Conservation (phyloP, 2,329 filamentous ascomycete species). For the Monilinia fructigena region DNA sequence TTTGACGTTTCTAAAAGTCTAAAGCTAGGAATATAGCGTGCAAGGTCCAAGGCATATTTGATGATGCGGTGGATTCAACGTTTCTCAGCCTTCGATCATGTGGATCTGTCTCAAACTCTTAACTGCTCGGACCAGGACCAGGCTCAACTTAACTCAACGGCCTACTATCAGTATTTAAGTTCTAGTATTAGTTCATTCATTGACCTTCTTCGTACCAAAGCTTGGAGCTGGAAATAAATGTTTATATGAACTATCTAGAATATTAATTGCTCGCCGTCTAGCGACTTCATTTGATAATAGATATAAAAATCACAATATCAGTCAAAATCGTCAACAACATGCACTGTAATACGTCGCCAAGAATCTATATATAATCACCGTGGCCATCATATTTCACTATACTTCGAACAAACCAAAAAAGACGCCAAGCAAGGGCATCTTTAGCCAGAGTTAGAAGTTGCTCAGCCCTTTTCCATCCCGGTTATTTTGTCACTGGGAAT, state of each 20-base stretch:
- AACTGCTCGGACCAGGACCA: conserved; percentile 7
- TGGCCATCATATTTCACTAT: background rate
- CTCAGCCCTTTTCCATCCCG: conserved; percentile 20
- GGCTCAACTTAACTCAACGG: conserved; percentile 1
- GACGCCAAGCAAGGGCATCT: background rate
- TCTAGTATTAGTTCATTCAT: background rate
- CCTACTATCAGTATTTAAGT: background rate
- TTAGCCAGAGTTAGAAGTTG: conserved; percentile 3
- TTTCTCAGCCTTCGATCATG: conserved; percentile 16
- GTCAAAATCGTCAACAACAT: conserved; percentile 1
- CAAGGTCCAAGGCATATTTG: conserved; percentile 5
- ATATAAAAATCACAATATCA: background rate
- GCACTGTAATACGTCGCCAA: background rate
- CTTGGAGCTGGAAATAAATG: background rate
- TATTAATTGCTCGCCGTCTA: background rate
- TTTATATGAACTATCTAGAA: background rate
- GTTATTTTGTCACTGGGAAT: conserved; percentile 22
- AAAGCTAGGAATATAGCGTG: background rate
- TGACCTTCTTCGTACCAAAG: background rate
- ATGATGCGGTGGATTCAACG: background rate
- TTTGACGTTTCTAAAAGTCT: background rate
- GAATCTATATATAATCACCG: conserved; percentile 8
- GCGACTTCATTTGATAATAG: background rate
- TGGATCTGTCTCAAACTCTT: conserved; percentile 6
- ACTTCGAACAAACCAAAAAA: background rate